Evolutionary conservation across 192 early-diverging fungal genomes (phyloP), one percentile per base, ranked within the genome.

Genomic region (Coemansia sp.): DNA sequence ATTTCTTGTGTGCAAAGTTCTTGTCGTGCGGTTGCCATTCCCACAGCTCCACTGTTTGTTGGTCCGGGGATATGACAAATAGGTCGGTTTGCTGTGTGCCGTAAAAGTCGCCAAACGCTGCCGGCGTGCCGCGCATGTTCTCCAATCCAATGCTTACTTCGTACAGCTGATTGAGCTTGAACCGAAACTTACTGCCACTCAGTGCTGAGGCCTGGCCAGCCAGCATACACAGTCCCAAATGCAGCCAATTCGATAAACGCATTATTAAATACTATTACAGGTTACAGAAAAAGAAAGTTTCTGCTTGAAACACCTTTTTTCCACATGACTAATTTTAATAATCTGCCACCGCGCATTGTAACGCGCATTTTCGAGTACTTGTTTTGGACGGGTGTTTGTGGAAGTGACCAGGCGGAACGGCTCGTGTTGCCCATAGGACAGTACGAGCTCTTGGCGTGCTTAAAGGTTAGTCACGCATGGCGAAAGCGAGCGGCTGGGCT

Each of bases 81-180:
- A 97, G 58, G 69, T 97, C 94, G 3, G 90, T 91, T 81, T 79
- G 87, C 71, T 92, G 92, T 72, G 92, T 92, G 12, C 85, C 85
- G 75, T 92, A 90, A 27, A 93, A 91, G 73, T 95, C 94, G 6
- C 86, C 93, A 83, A 93, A 93, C 3, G 92, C 94, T 26, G 86
- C 87, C 9, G 93, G 87, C 7, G 87, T 87, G 21, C 91, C 92
- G 26, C 86, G 78, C 37, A 93, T 65, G 19, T 81, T 71, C 35
- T 83, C 80, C 1, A 95, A 75, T 23, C 87, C 88, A 27, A 90
- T 77, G 49, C 75, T 75, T 2, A 89, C 83, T 43, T 83, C 78
- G 71, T 89, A 88, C 3, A 89, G 82, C 68, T 83, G 81, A 58
- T 85, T 84, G 11, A 75, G 69, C 45, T 80, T 80, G 71, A 80